Evolutionary conservation across 2,329 filamentous ascomycete genomes (phyloP), one percentile per base, ranked within the genome.

Genomic region (Ascochyta lentis): DNA sequence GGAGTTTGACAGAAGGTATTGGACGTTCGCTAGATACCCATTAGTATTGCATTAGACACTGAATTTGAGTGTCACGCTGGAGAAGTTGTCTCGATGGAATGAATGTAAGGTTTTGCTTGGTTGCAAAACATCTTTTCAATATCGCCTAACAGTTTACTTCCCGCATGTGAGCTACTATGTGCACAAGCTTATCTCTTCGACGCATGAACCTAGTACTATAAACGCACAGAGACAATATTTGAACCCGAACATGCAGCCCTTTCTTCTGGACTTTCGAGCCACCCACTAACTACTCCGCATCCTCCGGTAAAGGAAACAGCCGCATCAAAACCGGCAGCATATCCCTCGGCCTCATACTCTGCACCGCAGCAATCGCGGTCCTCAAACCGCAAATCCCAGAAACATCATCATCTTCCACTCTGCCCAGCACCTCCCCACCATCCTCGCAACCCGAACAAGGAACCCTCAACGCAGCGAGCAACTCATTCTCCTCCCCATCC

Each of bases 21-120:
- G 45, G 57, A 59, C 53, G 44, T 54, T 59, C 54, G 51, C 37
- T 60, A 57, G 54, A 58, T 60, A 58, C 58, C 54, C 58, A 40
- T 41, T 29, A 34, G 51, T 40, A 19, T 49, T 49, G 27, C 44
- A 49, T 49, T 48, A 49, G 39, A 49, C 22, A 34, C 3, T 4
- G 23, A 10, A 16, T 43, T 23, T 34, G 15, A 2, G 27, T n/a
- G 19, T 34, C 42, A n/a, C 22, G 6, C 8, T 6, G 27, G 10
- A 49, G 23, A 35, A 3, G 1, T n/a, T 4, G 2, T 27, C 39
- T 19, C 39, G n/a, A 23, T 37, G 23, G 6, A 31, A 29, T 37
- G 10, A 31, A 43, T 22, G 8, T 15, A 37, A 13, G 19, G 15
- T n/a, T 19, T 15, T 40, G 19, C 19, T 19, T 19, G 19, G 19